Evolutionary conservation across 495 filamentous ascomycete genomes (phyloP), one percentile per base, ranked within the genome.

Genomic region (Penicillium manginii): DNA sequence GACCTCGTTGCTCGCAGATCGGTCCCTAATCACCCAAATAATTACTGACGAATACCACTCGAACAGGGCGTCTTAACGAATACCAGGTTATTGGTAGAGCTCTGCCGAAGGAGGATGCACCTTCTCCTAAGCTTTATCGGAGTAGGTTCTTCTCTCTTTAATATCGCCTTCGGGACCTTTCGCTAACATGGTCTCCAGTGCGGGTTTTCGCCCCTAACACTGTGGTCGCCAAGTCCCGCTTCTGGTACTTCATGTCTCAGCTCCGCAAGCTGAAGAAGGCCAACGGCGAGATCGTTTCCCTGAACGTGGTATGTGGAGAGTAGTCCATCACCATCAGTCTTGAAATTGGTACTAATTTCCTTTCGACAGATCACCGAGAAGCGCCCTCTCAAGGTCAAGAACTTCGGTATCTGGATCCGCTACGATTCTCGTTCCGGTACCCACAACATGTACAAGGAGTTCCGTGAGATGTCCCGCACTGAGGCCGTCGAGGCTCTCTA

Each of bases 361-460:
- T 48, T 42, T 23, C 32, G 8, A 43, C 31, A 98, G 94, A 97
- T 98, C 82, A 81, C 84, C 78, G 94, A 98, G 91, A 98, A 97
- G 88, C 91, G 91, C 77, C 96, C 94, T 65, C 84, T 91, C 71
- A 96, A 96, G 82, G 92, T 98, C 85, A 98, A 98, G 91, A 98
- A 96, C 89, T 98, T 98, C 81, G 94, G 94, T 78, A 91, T 98
- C 86, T 98, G 94, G 94, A 89, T 98, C 82, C 93, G 94, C 73
- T 98, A 98, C 84, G 93, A 98, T 82, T 98, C 96, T 52, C 94
- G 94, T 80, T 98, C 96, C 68, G 94, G 94, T 68, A 98, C 96
- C 67, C 94, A 98, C 91, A 98, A 98, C 88, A 98, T 98, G 94
- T 98, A 98, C 91, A 98, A 97, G 86, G 94, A 98, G 85, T 98